A percentile compares a stretch with the other conserved stretches of the same genome.
Evolutionary conservation across 1,139 yeast species (phyloP).

Genomic region (Hyphopichia pseudoburtonii): DNA sequence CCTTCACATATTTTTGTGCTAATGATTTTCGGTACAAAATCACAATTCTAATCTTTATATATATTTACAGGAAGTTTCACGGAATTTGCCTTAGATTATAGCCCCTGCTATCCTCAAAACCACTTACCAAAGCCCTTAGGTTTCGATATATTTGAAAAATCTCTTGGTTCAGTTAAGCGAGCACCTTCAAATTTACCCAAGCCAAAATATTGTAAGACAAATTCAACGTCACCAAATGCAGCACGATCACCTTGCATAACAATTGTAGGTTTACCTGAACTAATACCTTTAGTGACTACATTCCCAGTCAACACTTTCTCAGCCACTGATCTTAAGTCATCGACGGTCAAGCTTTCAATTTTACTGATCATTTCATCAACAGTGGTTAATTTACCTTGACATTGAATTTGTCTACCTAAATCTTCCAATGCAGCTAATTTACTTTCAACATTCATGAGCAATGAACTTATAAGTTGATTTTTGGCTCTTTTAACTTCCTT

Average conservation of each 20-base stretch:
- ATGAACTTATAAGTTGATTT: conserved; percentile 84
- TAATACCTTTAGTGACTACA: conserved; percentile 47
- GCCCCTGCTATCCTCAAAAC: too few species aligned
- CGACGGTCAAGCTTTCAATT: conserved; percentile 64
- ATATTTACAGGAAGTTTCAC: conserved; percentile 1
- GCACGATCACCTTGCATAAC: conserved; percentile 89
- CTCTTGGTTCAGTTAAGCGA: conserved; percentile 29
- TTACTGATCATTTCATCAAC: conserved; percentile 80
- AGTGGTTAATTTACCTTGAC: conserved; percentile 75
- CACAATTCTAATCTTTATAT: too few species aligned
- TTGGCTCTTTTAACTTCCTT: conserved; percentile 86
- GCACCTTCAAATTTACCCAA: conserved; percentile 50
- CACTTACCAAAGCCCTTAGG: conserved; percentile 17
- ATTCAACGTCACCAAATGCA: conserved; percentile 79
- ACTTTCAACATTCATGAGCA: conserved; percentile 90
- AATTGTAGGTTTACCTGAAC: conserved; percentile 71
- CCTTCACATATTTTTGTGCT: too few species aligned
- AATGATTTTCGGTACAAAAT: too few species aligned
- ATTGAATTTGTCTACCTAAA: conserved; percentile 90
- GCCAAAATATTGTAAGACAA: conserved; percentile 67
- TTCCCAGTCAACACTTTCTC: conserved; percentile 71
- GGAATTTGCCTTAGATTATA: neutral
- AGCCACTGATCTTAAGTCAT: conserved; percentile 75
- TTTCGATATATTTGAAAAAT: conserved; percentile 17
- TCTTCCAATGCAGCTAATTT: conserved; percentile 92